Base-by-base conservation (phyloP, 371 early-diverging fungal species). In the Choanephora cucurbitarum region DNA sequence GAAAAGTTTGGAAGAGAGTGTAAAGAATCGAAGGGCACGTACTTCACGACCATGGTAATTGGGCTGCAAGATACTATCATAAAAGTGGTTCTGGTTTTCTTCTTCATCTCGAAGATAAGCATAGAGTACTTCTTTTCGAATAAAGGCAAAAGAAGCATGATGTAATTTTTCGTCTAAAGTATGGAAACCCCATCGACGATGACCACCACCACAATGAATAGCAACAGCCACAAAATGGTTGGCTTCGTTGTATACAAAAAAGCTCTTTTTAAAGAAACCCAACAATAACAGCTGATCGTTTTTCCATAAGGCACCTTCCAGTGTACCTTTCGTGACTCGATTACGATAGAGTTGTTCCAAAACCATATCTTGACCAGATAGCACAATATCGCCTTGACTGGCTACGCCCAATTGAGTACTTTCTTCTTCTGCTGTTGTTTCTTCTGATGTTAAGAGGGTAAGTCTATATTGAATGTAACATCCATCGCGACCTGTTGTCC, bases 401-500 rank as follows among this genome's bases (percentile, higher is more conserved):
- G 78, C 78, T 32, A 72, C 55, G 31, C 74, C 77, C 0, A 66
- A 21, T 18, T 64, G 60, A 13, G 62, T 52, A 44, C 61, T 70
- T 1, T 57, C 58, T n/a, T 62, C 64, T 37, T 17, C 33, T 5
- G 37, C 43, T 10, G 15, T 42, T 13, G 19, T 8, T 4, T n/a
- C n/a, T n/a, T n/a, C n/a, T n/a, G 18, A 23, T 0, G 55, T 23
- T 32, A 19, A 39, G 18, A 74, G 69, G 23, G 58, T 52, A n/a
- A 87, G 68, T n/a, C 85, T 71, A 51, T 84, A 85, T 33, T 83
- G 77, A 19, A 77, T 77, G 70, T 77, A 88, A 28, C 77, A 75
- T 1, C 90, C 90, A 68, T 90, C 90, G 8, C 90, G 77, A 5
- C 90, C 90, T 5, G 86, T 81, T 2, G 87, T 81, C 62, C 79